Base-by-base conservation (phyloP, 192 early-diverging fungal species). In the Backusella circina region DNA sequence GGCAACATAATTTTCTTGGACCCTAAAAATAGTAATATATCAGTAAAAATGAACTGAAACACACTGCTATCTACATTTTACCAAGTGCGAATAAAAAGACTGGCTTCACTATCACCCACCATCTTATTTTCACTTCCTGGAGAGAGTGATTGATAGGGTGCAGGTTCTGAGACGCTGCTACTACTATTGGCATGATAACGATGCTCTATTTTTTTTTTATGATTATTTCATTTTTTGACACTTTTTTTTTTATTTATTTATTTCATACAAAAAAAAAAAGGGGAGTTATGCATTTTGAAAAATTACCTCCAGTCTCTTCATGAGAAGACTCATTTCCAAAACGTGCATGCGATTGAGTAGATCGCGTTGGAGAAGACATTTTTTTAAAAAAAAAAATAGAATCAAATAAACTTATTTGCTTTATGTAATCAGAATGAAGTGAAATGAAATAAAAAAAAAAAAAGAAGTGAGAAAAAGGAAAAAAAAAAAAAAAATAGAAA, bases 1-100 rank as follows among this genome's bases (percentile, higher is more conserved):
- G 37, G n/a, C 47, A 33, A 82, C 84, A 71, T 85, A 87, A 50
- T 87, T 83, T 31, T 73, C 68, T 47, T 79, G 39, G 13, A 87
- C 74, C 83, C 81, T 83, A 79, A 23, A 26, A 70, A 41, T 32
- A 71, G 15, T 33, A 35, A 73, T 37, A 21, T 23, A 39, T 33
- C n/a, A 23, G 33, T 2, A 72, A 37, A 5, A 26, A n/a, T 7
- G 26, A 9, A 69, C 0, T 2, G 35, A 57, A 10, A 64, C 13
- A 64, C 9, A 54, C 1, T 5, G 3, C 5, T 16, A 16, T 12
- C 16, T 30, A 2, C 26, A 33, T 57, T 26, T 44, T 31, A 74
- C 73, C 73, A 74, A 23, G 21, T 44, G 66, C 61, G 44, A 39
- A 74, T 64, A 30, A 31, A 35, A 2, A 39, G 21, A 38, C 73